phyloP scores from a whole-genome alignment of 2,329 filamentous ascomycete species.

The Diaporthe helianthi region DNA sequence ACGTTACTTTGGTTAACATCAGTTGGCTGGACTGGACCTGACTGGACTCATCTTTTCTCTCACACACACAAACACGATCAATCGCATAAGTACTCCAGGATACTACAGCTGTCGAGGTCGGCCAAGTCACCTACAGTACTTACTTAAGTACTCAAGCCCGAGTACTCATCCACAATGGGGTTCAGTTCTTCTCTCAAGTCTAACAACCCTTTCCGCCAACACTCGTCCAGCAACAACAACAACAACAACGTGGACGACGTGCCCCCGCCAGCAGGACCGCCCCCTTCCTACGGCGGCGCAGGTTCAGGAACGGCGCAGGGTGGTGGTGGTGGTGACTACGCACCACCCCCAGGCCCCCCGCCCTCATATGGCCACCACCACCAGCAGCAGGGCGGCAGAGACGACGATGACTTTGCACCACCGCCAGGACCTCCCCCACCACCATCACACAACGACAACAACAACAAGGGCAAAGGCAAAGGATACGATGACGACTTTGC shows the following conservation, averaged over 20 bases:
- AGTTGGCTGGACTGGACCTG: no score
- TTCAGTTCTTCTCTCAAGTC: constrained; percentile 29
- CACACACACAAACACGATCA: background rate
- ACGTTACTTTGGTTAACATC: background rate
- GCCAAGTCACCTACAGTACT: no score
- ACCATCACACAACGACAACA: background rate
- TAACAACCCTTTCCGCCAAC: constrained; percentile 35
- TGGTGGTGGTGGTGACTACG: constrained; percentile 23
- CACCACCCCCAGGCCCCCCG: constrained; percentile 33
- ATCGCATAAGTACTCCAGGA: no score
- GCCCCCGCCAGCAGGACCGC: constrained; percentile 36
- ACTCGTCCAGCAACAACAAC: constrained; percentile 28
- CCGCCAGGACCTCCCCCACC: constrained; percentile 35
- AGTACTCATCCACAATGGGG: constrained; percentile 15
- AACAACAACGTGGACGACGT: constrained; percentile 31
- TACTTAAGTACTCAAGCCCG: background rate
- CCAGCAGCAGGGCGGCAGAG: constrained; percentile 10
- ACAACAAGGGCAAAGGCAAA: background rate
- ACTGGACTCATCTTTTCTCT: background rate
- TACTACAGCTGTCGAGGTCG: constrained; percentile 1
- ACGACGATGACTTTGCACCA: constrained; percentile 31
- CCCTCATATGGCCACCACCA: constrained; percentile 18
- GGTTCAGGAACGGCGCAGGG: background rate
- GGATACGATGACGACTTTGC: constrained; percentile 21
- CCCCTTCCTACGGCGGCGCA: constrained; percentile 46